Conservation (phyloP, 345 rosid species). For the Bruguiera parviflora region DNA sequence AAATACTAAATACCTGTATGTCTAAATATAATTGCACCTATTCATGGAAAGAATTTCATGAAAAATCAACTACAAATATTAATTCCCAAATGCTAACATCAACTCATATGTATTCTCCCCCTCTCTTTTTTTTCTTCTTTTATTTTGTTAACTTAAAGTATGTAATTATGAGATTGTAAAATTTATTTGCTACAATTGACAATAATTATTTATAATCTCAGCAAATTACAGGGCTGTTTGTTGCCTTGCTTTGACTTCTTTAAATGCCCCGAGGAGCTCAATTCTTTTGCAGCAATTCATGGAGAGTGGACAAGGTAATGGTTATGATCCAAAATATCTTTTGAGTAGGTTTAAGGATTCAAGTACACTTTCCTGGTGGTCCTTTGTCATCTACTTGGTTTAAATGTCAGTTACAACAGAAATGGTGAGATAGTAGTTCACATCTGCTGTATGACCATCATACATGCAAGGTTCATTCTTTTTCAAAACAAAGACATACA, state of each 20-base stretch:
- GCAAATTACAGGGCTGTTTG: conserved; percentile 93
- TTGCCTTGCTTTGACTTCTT: conserved; percentile 73
- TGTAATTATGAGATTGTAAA: neutral
- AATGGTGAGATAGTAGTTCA: neutral
- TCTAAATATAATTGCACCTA: neutral
- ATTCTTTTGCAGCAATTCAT: conserved; percentile 65
- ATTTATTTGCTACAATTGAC: conserved; percentile 1
- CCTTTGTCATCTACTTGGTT: neutral
- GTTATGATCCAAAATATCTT: neutral
- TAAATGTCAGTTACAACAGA: neutral
- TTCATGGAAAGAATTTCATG: neutral
- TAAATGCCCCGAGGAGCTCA: conserved; percentile 73
- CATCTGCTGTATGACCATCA: neutral
- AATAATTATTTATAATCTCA: conserved; percentile 17
- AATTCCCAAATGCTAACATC: neutral
- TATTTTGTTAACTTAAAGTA: neutral
- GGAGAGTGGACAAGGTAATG: conserved; percentile 67
- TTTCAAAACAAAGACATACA: too few relatives aligned
- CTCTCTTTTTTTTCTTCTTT: neutral
- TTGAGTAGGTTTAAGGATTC: neutral
- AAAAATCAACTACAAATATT: neutral
- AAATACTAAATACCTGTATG: neutral
- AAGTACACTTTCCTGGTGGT: neutral
- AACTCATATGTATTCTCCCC: neutral
- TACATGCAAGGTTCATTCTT: too few relatives aligned